Evolutionary conservation across 2,329 filamentous ascomycete genomes (phyloP).

Genomic region (Cytospora paraplurivora): DNA sequence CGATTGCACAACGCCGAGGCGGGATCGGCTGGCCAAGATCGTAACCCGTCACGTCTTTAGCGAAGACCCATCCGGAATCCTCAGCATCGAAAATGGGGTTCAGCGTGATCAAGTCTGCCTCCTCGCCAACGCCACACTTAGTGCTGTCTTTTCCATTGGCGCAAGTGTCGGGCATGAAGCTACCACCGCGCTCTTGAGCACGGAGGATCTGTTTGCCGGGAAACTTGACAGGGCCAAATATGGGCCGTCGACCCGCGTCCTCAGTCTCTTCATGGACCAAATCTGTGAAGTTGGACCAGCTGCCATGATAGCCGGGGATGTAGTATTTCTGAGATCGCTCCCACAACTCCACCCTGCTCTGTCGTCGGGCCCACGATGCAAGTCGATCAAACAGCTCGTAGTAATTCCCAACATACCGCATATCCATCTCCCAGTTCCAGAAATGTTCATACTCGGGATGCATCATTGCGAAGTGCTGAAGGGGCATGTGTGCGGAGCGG

Average conservation of each 20-base stretch:
- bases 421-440: conserved; percentile 74
- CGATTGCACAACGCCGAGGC: conserved; percentile 70
- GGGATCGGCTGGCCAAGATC: conserved; percentile 54
- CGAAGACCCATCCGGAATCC: conserved; percentile 72
- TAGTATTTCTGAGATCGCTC: conserved; percentile 78
- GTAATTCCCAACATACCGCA: conserved; percentile 65
- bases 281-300: conserved; percentile 71
- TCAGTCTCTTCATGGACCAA: conserved; percentile 65
- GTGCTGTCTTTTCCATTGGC: conserved; percentile 51
- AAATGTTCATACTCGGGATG: conserved; percentile 68
- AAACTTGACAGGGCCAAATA: conserved; percentile 69
- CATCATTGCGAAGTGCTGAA: conserved; percentile 64
- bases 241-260: conserved; percentile 51
- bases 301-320: conserved; percentile 68
- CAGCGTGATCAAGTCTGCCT: conserved; percentile 75
- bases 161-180: conserved; percentile 58
- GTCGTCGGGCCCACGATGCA: conserved; percentile 65
- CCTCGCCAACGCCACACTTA: conserved; percentile 68
- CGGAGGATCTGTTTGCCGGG: conserved; percentile 49
- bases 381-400: conserved; percentile 74
- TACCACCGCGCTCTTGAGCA: conserved; percentile 54
- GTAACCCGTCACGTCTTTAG: conserved; percentile 71
- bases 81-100: conserved; percentile 76
- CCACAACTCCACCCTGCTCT: conserved; percentile 74
- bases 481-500: conserved; percentile 63